Percentiles rank a stretch among this genome's conserved stretches.
These are phyloP conservation scores for Furcasterigmium furcatum DNA, from an alignment of 2,329 filamentous ascomycete species.

Conservation along the genomic window DNA sequence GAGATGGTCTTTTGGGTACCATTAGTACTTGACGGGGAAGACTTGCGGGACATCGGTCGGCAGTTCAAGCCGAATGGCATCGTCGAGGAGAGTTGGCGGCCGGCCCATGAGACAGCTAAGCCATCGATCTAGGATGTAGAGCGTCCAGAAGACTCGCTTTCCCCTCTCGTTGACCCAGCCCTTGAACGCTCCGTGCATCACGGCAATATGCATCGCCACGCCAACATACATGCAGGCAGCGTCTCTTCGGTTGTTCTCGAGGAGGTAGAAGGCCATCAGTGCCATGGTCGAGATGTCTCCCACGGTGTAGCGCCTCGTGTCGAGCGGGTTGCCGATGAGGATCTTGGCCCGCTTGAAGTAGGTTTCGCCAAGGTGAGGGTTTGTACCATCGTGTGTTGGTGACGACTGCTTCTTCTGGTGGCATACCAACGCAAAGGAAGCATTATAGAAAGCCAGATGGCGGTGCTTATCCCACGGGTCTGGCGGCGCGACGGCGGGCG, in stretches of 20 bases:
- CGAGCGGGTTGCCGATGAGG: conserved; percentile 44
- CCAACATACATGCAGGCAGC: conserved; percentile 44
- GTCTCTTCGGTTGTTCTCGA: conserved; percentile 46
- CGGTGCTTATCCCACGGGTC: conserved; percentile 21
- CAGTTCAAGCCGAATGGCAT: conserved; percentile 39
- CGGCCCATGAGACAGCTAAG: conserved; percentile 47
- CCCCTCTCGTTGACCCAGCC: conserved; percentile 38
- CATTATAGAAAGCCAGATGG: conserved; percentile 41
- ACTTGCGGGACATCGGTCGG: conserved; percentile 39
- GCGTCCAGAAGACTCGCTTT: conserved; percentile 48
- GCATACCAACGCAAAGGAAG: conserved; percentile 38
- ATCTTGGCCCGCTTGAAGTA: conserved; percentile 40
- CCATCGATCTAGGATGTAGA: conserved; percentile 47
- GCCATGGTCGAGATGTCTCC: conserved; percentile 40
- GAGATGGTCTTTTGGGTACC: not conserved
- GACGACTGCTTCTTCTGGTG: conserved; percentile 27
- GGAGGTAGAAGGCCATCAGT: conserved; percentile 44
- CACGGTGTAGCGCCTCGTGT: conserved; percentile 36
- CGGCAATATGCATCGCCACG: conserved; percentile 42
- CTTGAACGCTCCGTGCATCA: conserved; percentile 45
- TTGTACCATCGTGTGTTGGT: no score
- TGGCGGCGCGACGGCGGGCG: conserved; percentile 15
- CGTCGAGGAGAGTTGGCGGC: conserved; percentile 41
- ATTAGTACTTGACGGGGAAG: not conserved
- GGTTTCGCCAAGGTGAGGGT: conserved; percentile 32